Conservation (phyloP, 106 monocot genomes). For the Posidonia australis region DNA sequence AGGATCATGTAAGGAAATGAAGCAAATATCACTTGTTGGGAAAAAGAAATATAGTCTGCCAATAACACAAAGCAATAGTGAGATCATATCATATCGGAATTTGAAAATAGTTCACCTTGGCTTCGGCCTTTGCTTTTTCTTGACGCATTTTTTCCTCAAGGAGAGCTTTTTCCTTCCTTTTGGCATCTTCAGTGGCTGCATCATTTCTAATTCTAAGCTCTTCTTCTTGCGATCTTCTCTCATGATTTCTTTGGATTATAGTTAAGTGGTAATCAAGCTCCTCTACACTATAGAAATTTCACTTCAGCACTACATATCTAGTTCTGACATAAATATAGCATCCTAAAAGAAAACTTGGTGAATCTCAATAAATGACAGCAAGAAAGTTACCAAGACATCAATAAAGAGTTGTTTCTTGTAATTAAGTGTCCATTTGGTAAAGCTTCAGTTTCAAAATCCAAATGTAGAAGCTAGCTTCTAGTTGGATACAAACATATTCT, state of each 20-base stretch:
- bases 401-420: too few relatives aligned
- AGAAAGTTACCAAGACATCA: background rate
- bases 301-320: background rate
- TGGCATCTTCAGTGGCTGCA: constrained; percentile 76
- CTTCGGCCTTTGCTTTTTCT: constrained; percentile 68
- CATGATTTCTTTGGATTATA: constrained; percentile 68
- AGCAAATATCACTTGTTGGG: background rate
- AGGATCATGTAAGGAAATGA: background rate
- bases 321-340: background rate
- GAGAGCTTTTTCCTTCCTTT: constrained; percentile 55
- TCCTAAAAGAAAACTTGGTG: background rate
- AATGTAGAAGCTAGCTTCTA: too few relatives aligned
- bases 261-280: constrained; percentile 70
- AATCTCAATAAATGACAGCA: background rate
- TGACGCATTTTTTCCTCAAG: constrained; percentile 53
- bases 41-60: background rate
- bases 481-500: too few relatives aligned
- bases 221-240: constrained; percentile 75
- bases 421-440: too few relatives aligned
- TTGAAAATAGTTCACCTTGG: constrained; percentile 38
- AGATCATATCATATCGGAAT: background rate
- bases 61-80: background rate
- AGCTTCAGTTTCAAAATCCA: too few relatives aligned
- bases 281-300: constrained; percentile 43
- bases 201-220: constrained; percentile 82